Evolutionary conservation across 495 filamentous ascomycete species (phyloP).

Genomic region (Rusavskia elegans): DNA sequence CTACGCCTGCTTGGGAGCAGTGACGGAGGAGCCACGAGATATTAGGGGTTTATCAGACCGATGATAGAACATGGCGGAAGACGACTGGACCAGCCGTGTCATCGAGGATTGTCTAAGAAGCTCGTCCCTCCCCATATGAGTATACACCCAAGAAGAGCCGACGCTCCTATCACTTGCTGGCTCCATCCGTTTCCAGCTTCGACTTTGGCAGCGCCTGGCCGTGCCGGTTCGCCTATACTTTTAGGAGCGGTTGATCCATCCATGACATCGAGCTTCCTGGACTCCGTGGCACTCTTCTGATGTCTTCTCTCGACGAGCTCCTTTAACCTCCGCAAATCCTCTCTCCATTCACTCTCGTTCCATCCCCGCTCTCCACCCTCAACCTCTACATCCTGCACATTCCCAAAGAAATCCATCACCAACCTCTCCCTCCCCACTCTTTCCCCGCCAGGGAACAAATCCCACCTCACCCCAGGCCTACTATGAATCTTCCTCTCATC

Average conservation of each 20-base stretch:
- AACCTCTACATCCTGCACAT: slow-evolving; percentile 91
- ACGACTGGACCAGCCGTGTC: not conserved
- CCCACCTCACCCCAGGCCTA: slow-evolving; percentile 81
- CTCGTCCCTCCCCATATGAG: slow-evolving; percentile 14
- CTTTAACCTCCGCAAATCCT: slow-evolving; percentile 39
- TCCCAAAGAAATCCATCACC: slow-evolving; percentile 95
- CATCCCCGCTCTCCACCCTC: slow-evolving; percentile 34
- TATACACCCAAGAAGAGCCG: slow-evolving; percentile 11
- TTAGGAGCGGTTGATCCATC: too few relatives aligned
- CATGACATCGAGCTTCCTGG: too few relatives aligned
- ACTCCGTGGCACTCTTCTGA: too few relatives aligned
- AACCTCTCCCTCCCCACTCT: slow-evolving; percentile 53
- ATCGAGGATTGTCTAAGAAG: slow-evolving; percentile 8
- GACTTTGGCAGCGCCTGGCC: slow-evolving; percentile 9
- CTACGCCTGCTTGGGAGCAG: too few relatives aligned
- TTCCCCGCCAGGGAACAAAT: slow-evolving; percentile 72
- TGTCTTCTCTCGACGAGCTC: slow-evolving; percentile 9
- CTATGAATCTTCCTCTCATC: slow-evolving; percentile 89
- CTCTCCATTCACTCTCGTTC: slow-evolving; percentile 44
- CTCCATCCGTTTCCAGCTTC: slow-evolving; percentile 9
- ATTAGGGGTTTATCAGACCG: not conserved
- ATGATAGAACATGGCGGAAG: not conserved
- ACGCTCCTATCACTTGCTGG: slow-evolving; percentile 9
- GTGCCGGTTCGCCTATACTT: too few relatives aligned
- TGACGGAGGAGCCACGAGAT: not conserved